Evolutionary conservation across 768 basidiomycete genomes (phyloP).

Genomic region (Tubosaeta sp.): DNA sequence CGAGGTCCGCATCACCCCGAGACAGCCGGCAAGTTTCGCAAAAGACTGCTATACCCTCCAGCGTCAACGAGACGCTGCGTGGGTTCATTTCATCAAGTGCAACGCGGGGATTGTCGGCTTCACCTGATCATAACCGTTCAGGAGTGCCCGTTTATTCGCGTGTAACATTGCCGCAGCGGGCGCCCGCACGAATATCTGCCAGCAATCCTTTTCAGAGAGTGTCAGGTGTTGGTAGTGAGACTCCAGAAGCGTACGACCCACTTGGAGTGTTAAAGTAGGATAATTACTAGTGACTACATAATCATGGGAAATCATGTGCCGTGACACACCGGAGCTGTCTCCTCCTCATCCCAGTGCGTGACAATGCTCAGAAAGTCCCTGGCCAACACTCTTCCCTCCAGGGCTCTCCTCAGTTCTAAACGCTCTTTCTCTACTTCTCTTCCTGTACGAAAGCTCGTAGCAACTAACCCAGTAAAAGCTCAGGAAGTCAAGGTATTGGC

Average conservation of each 20-base stretch:
- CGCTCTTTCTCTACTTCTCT: constrained; percentile 68
- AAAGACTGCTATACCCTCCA: constrained; percentile 11
- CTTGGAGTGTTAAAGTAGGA: constrained; percentile 27
- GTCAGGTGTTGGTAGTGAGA: constrained; percentile 1
- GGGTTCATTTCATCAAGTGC: constrained; percentile 17
- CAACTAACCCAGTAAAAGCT: constrained; percentile 73
- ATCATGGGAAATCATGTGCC: constrained; percentile 23
- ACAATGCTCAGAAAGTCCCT: constrained; percentile 67
- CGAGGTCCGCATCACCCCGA: constrained; percentile 10
- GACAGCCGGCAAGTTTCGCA: constrained; percentile 15
- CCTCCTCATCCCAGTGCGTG: constrained; percentile 6
- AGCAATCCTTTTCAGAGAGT: constrained; percentile 30
- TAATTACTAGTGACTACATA: neutral
- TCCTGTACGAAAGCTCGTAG: constrained; percentile 55
- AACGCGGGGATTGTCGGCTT: constrained; percentile 1
- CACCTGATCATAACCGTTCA: constrained; percentile 14
- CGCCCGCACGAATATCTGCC: constrained; percentile 22
- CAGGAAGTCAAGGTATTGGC: constrained; percentile 69
- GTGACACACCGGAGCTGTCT: constrained; percentile 14
- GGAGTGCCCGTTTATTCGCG: constrained; percentile 9
- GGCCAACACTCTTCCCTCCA: constrained; percentile 30
- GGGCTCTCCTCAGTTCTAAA: constrained; percentile 44
- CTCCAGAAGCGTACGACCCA: constrained; percentile 23
- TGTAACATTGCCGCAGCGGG: constrained; percentile 12
- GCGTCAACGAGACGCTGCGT: constrained; percentile 20